Conservation (phyloP, 2,329 filamentous ascomycete genomes). For the Dryadomyces quercivorus region DNA sequence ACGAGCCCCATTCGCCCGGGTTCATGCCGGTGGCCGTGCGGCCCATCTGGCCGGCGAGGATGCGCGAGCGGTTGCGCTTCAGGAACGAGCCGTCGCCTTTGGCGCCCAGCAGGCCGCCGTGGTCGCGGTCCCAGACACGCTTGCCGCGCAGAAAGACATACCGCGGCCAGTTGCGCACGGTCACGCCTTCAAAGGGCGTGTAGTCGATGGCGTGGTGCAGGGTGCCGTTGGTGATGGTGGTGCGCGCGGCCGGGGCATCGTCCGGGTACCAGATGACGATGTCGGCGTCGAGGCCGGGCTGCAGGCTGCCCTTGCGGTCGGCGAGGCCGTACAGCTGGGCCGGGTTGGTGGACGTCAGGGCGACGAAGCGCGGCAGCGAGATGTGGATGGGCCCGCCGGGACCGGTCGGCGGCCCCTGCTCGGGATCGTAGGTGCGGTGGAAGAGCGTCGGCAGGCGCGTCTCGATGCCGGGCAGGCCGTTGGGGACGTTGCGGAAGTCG, state of each 20-base stretch:
- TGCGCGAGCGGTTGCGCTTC: conserved; percentile 19
- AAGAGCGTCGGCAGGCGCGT: conserved; percentile 38
- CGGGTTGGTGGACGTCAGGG: conserved; percentile 39
- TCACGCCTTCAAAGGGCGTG: conserved; percentile 46
- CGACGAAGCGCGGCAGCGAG: conserved; percentile 36
- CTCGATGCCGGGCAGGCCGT: conserved; percentile 45
- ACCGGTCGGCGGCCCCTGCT: conserved; percentile 8
- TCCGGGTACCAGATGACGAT: conserved; percentile 45
- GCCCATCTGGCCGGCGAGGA: conserved; percentile 12
- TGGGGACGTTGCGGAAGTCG: conserved; percentile 41
- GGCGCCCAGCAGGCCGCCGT: conserved; percentile 33
- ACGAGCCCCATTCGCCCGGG: conserved; percentile 7
- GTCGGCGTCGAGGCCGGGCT: conserved; percentile 43
- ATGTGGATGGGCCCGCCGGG: conserved; percentile 19
- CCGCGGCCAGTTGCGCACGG: conserved; percentile 47
- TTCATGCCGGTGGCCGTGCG: conserved; percentile 9
- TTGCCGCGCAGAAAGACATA: conserved; percentile 45
- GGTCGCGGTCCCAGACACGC: conserved; percentile 43
- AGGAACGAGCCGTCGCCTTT: conserved; percentile 37
- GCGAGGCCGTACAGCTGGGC: conserved; percentile 45
- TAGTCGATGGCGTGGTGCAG: conserved; percentile 52
- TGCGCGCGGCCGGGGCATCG: conserved; percentile 12
- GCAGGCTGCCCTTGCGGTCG: conserved; percentile 32
- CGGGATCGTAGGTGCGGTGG: conserved; percentile 14
- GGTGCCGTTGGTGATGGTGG: conserved; percentile 27